These are phyloP conservation scores for Cladorrhinum sp. DNA, from an alignment of 2,329 filamentous ascomycete species.

Conservation along the genomic window DNA sequence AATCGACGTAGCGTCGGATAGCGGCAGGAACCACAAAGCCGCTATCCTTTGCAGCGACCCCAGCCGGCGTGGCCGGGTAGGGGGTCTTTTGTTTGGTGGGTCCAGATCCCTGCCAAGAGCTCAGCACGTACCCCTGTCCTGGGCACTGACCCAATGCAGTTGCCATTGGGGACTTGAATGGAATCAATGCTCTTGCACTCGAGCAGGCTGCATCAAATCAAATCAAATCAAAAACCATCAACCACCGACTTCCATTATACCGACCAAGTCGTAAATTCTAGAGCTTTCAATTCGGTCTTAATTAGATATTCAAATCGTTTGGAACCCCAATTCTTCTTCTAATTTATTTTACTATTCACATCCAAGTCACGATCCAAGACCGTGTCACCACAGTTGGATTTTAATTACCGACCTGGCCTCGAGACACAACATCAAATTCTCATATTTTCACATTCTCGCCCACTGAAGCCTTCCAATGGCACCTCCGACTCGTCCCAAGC, in stretches of 20 bases:
- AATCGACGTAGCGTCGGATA: not conserved
- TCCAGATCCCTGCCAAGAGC: not conserved
- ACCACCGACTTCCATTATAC: not conserved
- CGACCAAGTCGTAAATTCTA: too few species aligned
- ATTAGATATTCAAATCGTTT: too few species aligned
- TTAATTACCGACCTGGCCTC: not conserved
- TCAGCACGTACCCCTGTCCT: not conserved
- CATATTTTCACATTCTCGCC: not conserved
- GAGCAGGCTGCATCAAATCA: not conserved
- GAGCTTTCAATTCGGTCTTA: too few species aligned
- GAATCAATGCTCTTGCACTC: not conserved
- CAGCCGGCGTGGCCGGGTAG: not conserved
- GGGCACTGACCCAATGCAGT: not conserved
- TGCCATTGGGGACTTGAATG: not conserved
- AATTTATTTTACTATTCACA: not conserved
- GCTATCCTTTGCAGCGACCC: not conserved
- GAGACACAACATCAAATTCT: not conserved
- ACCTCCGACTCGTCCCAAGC: slow-evolving; percentile 4
- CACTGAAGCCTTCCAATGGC: slow-evolving; percentile 6
- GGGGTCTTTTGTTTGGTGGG: not conserved
- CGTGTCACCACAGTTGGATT: not conserved
- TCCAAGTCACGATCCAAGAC: not conserved
- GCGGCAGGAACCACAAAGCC: not conserved
- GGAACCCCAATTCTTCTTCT: not conserved
- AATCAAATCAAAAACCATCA: not conserved